phyloP scores from a whole-genome alignment of 1,139 yeast genomes.

The Pichia sp. region DNA sequence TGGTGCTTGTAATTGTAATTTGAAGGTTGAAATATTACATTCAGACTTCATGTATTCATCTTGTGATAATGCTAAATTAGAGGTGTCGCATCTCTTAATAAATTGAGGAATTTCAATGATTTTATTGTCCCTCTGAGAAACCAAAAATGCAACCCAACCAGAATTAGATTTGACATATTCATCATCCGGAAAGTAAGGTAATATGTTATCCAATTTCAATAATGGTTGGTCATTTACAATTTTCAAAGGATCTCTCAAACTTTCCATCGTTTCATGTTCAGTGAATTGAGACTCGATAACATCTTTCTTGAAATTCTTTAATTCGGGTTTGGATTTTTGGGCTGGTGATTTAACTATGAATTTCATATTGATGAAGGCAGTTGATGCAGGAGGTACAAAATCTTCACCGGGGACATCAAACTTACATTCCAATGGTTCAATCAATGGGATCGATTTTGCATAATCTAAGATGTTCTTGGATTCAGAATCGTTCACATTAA shows the following conservation, averaged over 20 bases:
- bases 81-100: conserved; percentile 45
- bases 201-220: conserved; percentile 46
- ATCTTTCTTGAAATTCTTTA: conserved; percentile 29
- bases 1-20: conserved; percentile 61
- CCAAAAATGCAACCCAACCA: conserved; percentile 62
- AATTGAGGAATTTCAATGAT: conserved; percentile 60
- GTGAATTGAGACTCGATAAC: conserved; percentile 28
- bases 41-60: conserved; percentile 40
- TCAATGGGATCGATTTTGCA: conserved; percentile 60
- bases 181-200: conserved; percentile 66
- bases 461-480: conserved; percentile 47
- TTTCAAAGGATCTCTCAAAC: conserved; percentile 63
- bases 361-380: conserved; percentile 67
- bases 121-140: conserved; percentile 69
- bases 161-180: conserved; percentile 28
- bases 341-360: conserved; percentile 66
- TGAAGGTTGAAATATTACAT: conserved; percentile 60
- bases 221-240: conserved; percentile 57
- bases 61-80: conserved; percentile 46
- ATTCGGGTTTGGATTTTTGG: conserved; percentile 52
- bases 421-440: conserved; percentile 62
- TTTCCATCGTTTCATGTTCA: conserved; percentile 53
- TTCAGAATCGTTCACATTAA: conserved; percentile 21
- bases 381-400: conserved; percentile 65
- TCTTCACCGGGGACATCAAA: conserved; percentile 87